Base-by-base conservation (phyloP, 1,284 basidiomycete species). In the Moesziomyces antarcticus region DNA sequence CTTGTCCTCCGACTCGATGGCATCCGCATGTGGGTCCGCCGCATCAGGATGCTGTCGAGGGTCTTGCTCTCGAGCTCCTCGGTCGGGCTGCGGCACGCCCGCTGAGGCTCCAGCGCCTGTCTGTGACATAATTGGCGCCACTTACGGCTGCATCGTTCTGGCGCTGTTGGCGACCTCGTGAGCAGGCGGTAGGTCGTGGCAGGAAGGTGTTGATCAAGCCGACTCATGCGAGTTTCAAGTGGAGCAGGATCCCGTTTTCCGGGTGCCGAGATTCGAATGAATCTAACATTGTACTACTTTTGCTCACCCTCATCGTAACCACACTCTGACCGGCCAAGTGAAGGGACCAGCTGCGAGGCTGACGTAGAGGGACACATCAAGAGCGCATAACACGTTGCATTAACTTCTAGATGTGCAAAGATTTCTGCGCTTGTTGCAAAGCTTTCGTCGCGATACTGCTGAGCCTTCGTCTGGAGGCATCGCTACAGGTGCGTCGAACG, bases 401-500 rank as follows among this genome's bases (percentile, higher is more conserved):
- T 21, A 13, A 35, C 30, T 22, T 21, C 30, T 25, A 69, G 48
- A 69, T 52, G 13, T 21, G 33, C 8, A 69, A 27, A 5, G 66
- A 69, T 48, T 49, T 59, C 13, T 40, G 51, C 1, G 60, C 66
- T 8, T 63, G 48, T 3, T 42, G 41, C n/a, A 59, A 43, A 9
- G 56, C 22, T 24, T 46, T 62, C 6, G 49, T 45, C n/a, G 45
- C 60, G 16, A 63, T 41, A 3, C 37, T 20, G 3, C n/a, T 22
- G 25, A 69, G 42, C 35, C 44, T 42, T 10, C 56, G 35, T 42
- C 66, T 30, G 1, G 56, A 49, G 22, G 56, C 44, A 20, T 25
- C 1, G 10, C 40, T 50, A 27, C 30, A 48, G 14, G 49, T 13
- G 5, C 48, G 51, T 10, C 20, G 16, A 1, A 53, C 44, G 14